Evolutionary conservation across 108 stramenopile genomes (phyloP), one percentile per base, ranked within the genome.

Genomic region (Cyclostephanos tholiformis): DNA sequence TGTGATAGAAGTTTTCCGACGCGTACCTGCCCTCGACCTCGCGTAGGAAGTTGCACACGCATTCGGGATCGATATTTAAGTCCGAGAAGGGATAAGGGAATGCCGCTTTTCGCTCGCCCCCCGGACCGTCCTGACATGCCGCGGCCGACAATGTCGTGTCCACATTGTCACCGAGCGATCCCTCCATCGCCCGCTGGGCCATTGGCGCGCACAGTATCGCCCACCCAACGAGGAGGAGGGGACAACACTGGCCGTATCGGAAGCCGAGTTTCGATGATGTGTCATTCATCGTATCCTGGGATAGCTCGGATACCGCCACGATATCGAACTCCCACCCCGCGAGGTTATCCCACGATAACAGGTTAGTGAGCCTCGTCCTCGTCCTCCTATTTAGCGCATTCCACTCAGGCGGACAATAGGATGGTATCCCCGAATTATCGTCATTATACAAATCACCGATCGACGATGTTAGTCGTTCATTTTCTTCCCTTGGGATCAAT

Each of bases 1-100:
- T 95, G 87, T 96, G 96, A 67, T 94, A 96, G 4, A 73, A 67
- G 22, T 69, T 73, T 6, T 56, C 66, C 32, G 51, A 12, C 32
- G 14, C 9, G 75, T 88, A 88, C 50, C 72, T 65, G 11, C 52
- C 17, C 58, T 88, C 82, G 12, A 86, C 44, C 19, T 67, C 59
- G 32, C 84, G 67, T 2, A 88, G 46, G 65, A 85, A 85, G 48
- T 55, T 55, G 23, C 53, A 55, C 0, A 55, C 53, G 22, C 26
- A 22, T 10, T 4, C 23, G 13, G 53, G 53, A 10, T 55, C 9
- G 53, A 55, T 55, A 4, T 55, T 10, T 1, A 55, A 1, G 53
- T 55, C 26, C 2, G 23, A 25, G 80, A 71, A 25, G 36, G 35
- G 14, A 85, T 46, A 14, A 20, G 39, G 39, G 61, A 41, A 48